Base-by-base conservation (phyloP, 306 rosid genomes). In the Cucurbita pepo region DNA sequence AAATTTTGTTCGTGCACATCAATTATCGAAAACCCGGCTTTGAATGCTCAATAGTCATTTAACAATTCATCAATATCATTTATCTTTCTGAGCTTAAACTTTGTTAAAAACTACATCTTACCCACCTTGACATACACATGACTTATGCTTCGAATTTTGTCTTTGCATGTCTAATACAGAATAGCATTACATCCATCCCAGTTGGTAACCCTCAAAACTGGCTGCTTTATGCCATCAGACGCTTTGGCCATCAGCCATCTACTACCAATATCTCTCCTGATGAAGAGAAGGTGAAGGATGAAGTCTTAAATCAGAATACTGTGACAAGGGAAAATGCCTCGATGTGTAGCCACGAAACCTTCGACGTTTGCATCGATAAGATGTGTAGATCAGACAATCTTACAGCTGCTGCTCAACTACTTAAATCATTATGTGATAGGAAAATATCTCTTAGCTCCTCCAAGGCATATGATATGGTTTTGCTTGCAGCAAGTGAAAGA, bases 401-500 rank as follows among this genome's bases (percentile, higher is more conserved):
- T 77, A 75, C 83, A 56, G 80, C 82, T 14, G 76, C 82, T 44
- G 75, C 82, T 71, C 81, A 76, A 69, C 48, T 85, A 79, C 90
- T 83, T 52, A 79, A 86, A 64, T 79, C 82, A 45, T 74, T 82
- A 72, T 75, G 69, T 57, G 76, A 81, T 54, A 80, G 79, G 77
- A 77, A 77, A 78, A 22, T 82, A 43, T 73, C 12, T 69, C 75
- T 82, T 63, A 59, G 80, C 78, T 81, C 79, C 78, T 80, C 78
- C 5, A 48, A 75, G 50, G 53, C 82, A 19, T 82, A 73, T 80
- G 79, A 84, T 69, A 67, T 74, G 65, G 21, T 91, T 48, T 76
- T 91, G 80, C 78, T 48, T 51, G 83, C 81, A 65, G 91, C 94
- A 5, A 77, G 86, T 79, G 81, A 86, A 72, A 89, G 77, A 73